Base-by-base conservation (phyloP, 441 rosid genomes). In the Cnidoscolus chayamansa region DNA sequence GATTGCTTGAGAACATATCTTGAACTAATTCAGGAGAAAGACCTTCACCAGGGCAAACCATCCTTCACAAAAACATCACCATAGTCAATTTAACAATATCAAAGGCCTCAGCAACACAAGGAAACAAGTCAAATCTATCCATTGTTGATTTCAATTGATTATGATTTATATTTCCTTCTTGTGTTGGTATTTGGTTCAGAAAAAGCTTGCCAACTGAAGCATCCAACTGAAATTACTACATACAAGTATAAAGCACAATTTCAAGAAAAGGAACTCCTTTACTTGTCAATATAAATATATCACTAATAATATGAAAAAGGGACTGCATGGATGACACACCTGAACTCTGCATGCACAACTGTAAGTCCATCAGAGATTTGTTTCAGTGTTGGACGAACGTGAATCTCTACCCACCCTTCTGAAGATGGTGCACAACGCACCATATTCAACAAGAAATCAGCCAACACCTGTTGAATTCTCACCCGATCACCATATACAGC, bases 331-430 rank as follows among this genome's bases (percentile, higher is more conserved):
- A 17, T 67, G 72, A 25, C 68, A 70, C 80, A 92, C 98, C 95
- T 94, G 84, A 90, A 92, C 77, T 94, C 98, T 9, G 82, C 71
- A 76, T 74, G 90, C 69, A 86, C 81, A 63, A 86, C 69, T 20
- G 84, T 76, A 55, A 67, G 81, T 56, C 84, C 90, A 51, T 85
- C 86, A 70, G 92, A 71, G 72, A 68, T 77, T 77, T 82, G 89
- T 84, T 89, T 90, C 40, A 87, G 50, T 63, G 79, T 79, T 12
- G 92, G 98, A 71, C 66, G 77, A 76, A 90, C 84, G 78, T 87
- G 97, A 79, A 94, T 91, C 88, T 94, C 97, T 55, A 94, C 97
- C 97, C 97, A 92, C 13, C 97, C 97, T 67, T 87, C 88, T 10
- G 79, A 80, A 43, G 94, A 79, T 10, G 96, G 88, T 11, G 97